These are phyloP conservation scores for Suhomyces prunicola DNA, from an alignment of 805 yeast genomes.

Conservation along the genomic window DNA sequence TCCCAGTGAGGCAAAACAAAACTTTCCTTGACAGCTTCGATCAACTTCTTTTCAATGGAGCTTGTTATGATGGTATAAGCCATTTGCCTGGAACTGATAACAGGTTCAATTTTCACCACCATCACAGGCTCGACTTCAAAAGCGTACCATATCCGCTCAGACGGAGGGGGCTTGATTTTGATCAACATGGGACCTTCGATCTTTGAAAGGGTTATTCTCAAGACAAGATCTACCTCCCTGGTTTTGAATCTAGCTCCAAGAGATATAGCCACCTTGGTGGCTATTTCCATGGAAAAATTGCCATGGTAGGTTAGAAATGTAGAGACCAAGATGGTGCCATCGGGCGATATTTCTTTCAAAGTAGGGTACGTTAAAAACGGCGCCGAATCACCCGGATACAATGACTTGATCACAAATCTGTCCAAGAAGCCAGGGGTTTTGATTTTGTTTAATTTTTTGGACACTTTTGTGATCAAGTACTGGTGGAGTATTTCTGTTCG, in stretches of 20 bases:
- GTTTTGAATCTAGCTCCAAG: constrained; percentile 73
- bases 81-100: constrained; percentile 81
- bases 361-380: constrained; percentile 77
- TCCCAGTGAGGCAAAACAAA: constrained; percentile 88
- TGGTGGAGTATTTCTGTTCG: constrained; percentile 64
- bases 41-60: constrained; percentile 71
- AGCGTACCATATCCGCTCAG: constrained; percentile 86
- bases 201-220: constrained; percentile 64
- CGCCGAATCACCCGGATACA: constrained; percentile 74
- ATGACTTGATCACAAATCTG: constrained; percentile 68
- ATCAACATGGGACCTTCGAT: constrained; percentile 73
- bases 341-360: constrained; percentile 67
- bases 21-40: constrained; percentile 75
- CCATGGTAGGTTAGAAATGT: constrained; percentile 71
- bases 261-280: constrained; percentile 75
- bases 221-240: constrained; percentile 69
- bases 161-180: constrained; percentile 83
- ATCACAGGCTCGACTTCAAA: constrained; percentile 77
- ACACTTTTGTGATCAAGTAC: constrained; percentile 55
- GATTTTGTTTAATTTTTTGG: constrained; percentile 71
- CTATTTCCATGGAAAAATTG: constrained; percentile 66
- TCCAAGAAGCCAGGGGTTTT: constrained; percentile 87
- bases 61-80: constrained; percentile 77
- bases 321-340: constrained; percentile 67
- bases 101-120: constrained; percentile 78